Percentiles rank a stretch among this genome's conserved stretches.
These are phyloP conservation scores for Orbilia ellipsospora DNA, from an alignment of 2,329 filamentous ascomycete genomes.

Conservation along the genomic window DNA sequence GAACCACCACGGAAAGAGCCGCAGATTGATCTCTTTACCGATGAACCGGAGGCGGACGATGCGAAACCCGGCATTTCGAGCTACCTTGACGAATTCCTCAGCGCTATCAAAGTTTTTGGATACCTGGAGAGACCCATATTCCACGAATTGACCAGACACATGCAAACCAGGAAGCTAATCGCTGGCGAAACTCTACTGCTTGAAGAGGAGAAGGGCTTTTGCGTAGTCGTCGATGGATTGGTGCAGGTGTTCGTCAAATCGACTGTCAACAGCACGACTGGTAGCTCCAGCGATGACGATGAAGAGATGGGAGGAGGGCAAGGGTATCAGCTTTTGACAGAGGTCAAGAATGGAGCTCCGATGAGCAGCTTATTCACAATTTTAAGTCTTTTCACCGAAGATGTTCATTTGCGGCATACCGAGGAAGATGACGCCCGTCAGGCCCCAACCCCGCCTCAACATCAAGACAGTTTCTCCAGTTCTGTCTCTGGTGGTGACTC, in stretches of 20 bases:
- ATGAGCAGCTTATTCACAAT: constrained; percentile 99
- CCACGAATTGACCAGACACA: constrained; percentile 94
- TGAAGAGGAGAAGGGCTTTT: constrained; percentile 98
- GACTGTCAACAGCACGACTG: constrained; percentile 67
- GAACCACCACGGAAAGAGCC: constrained; percentile 97
- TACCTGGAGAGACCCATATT: constrained; percentile 97
- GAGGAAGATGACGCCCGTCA: constrained; percentile 69
- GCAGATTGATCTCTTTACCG: constrained; percentile 92
- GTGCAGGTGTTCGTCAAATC: constrained; percentile 99
- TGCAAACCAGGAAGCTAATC: constrained; percentile 97
- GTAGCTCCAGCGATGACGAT: constrained; percentile 66
- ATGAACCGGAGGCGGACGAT: constrained; percentile 86
- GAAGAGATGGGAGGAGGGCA: constrained; percentile 72
- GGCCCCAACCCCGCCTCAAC: constrained; percentile 48
- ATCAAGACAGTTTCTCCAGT: constrained; percentile 35
- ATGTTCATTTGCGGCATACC: constrained; percentile 80
- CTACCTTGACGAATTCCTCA: constrained; percentile 96
- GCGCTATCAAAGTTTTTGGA: constrained; percentile 98
- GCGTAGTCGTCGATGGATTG: constrained; percentile 92
- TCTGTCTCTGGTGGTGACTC: constrained; percentile 15
- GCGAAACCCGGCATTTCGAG: constrained; percentile 88
- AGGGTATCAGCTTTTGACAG: constrained; percentile 92
- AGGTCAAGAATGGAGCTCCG: constrained; percentile 96
- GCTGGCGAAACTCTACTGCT: constrained; percentile 94
- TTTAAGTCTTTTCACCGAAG: constrained; percentile 94